Base-by-base conservation (phyloP, 768 basidiomycete genomes). In the Lentinus brumalis region DNA sequence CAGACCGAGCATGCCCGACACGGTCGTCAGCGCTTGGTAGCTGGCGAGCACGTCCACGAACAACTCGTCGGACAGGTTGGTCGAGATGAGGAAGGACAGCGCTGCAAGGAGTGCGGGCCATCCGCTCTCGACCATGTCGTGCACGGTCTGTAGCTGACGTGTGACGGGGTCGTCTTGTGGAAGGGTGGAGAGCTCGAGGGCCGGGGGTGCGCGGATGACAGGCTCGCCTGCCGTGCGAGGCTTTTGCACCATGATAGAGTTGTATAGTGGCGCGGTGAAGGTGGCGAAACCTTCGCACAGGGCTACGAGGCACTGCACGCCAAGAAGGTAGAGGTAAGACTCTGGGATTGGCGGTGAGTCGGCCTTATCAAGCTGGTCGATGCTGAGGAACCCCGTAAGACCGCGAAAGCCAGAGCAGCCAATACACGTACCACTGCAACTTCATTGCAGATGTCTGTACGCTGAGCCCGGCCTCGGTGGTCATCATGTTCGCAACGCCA, bases 341-440 rank as follows among this genome's bases (percentile, higher is more conserved):
- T 99, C 97, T 0, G 97, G 96, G 55, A 98, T 95, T 0, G 86
- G 81, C 0, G 97, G 97, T 0, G 95, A 86, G 66, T 99, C 97
- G 0, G 94, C 91, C 73, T 99, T 99, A 77, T 99, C 96, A 12
- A 98, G 85, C 73, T 98, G 97, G 71, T 99, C 96, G 66, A 99
- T 98, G 71, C 96, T 97, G 35, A 35, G 35, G 35, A 35, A 35
- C 35, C 6, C 6, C 3, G 35, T 35, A 35, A 35, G 7, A 35
- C 11, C 35, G 35, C 6, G 21, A 26, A 26, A 26, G 21, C 21
- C 21, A 26, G 21, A 26, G 21, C 21, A 41, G 26, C 26, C 18
- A 15, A 29, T 11, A 11, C 5, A 77, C 86, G 44, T 61, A 95
- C 95, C 96, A 94, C 73, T 95, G 93, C 29, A 97, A 72, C 71